Conservation (phyloP, 2,329 filamentous ascomycete genomes). For the Claviceps africana region DNA sequence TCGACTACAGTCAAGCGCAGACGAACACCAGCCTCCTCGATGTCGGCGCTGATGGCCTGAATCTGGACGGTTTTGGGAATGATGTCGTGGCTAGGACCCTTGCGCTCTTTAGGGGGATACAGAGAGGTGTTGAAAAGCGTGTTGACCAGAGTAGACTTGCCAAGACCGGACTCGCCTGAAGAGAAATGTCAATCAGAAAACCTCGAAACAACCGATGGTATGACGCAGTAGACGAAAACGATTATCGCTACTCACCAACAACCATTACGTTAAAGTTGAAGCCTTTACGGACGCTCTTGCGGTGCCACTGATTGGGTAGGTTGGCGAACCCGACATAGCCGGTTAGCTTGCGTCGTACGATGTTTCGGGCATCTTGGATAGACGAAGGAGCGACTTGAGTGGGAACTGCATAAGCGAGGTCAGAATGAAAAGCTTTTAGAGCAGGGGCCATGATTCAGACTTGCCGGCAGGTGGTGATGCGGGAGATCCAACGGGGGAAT, state of each 20-base stretch:
- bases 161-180: constrained; percentile 91
- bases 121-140: constrained; percentile 99
- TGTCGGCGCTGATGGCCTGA: constrained; percentile 88
- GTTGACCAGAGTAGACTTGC: constrained; percentile 98
- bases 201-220: neutral
- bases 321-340: constrained; percentile 99
- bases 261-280: constrained; percentile 99
- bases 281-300: constrained; percentile 98
- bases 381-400: constrained; percentile 24
- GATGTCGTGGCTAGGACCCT: constrained; percentile 91
- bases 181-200: neutral
- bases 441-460: constrained; percentile 15
- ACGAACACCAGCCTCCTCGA: constrained; percentile 96
- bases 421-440: constrained; percentile 23
- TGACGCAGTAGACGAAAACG: neutral
- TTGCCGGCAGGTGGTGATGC: constrained; percentile 27
- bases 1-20: constrained; percentile 94
- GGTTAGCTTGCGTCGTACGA: constrained; percentile 94
- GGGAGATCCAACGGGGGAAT: constrained; percentile 28
- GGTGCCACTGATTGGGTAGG: constrained; percentile 98
- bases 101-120: constrained; percentile 97
- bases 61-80: constrained; percentile 96
- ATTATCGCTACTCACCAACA: constrained; percentile 60
- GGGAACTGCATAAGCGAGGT: constrained; percentile 18
- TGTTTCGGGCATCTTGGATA: constrained; percentile 70